These are phyloP conservation scores for Penicillium samsonianum DNA, from an alignment of 495 filamentous ascomycete genomes.

Conservation along the genomic window DNA sequence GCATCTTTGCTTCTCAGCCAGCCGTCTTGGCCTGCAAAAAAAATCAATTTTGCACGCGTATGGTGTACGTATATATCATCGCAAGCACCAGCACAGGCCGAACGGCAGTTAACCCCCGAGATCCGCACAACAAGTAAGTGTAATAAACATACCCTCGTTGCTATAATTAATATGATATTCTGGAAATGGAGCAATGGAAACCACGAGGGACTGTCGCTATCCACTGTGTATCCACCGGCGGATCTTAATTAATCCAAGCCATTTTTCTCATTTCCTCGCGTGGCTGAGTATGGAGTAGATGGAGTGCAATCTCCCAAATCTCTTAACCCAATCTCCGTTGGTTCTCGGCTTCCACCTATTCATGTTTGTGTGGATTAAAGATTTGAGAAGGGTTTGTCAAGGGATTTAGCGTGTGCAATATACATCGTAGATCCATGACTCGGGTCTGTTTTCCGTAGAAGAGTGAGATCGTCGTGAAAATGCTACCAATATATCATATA, in stretches of 20 bases:
- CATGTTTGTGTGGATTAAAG: conserved; percentile 12
- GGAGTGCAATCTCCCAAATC: neutral
- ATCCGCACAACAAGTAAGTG: no score
- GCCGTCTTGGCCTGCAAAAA: conserved; percentile 1
- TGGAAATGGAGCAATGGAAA: conserved; percentile 15
- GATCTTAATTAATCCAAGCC: conserved; percentile 25
- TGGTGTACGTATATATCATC: neutral
- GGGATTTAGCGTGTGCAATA: no score
- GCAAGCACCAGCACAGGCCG: conserved; percentile 9
- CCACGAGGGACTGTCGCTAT: conserved; percentile 27
- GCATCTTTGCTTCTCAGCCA: neutral
- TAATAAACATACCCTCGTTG: neutral
- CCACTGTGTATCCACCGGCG: conserved; percentile 24
- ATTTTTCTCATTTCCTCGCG: conserved; percentile 15
- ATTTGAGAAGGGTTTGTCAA: no score
- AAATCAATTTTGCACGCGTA: neutral
- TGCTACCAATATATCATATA: no score
- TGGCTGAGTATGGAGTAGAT: conserved; percentile 8
- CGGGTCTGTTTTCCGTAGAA: neutral
- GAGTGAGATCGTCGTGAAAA: neutral
- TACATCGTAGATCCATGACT: neutral
- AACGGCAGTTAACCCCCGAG: neutral
- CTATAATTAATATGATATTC: conserved; percentile 13
- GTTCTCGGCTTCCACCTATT: conserved; percentile 5
- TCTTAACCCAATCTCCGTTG: conserved; percentile 9